phyloP scores from a whole-genome alignment of 1,139 yeast genomes.

The Suhomyces ambrosiae region DNA sequence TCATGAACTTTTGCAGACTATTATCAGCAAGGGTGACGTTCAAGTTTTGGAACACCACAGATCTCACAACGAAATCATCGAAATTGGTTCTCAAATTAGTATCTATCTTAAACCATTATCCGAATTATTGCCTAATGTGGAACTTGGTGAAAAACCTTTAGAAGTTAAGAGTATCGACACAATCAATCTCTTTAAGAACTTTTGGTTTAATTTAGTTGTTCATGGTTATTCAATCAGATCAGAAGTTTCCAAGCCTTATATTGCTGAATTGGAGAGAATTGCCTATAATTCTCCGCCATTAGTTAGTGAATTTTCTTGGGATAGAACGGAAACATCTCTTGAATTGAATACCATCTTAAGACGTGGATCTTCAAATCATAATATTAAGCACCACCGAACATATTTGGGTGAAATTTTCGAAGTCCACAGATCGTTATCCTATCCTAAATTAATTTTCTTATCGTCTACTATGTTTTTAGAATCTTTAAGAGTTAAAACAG shows the following conservation, averaged over 20 bases:
- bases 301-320: constrained; percentile 84
- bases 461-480: constrained; percentile 83
- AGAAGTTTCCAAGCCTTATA: constrained; percentile 50
- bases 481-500: constrained; percentile 72
- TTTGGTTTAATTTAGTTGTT: constrained; percentile 93
- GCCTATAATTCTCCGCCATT: constrained; percentile 91
- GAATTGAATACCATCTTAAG: constrained; percentile 90
- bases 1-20: constrained; percentile 63
- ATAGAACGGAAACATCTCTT: constrained; percentile 86
- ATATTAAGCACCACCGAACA: constrained; percentile 74
- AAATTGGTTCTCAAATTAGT: constrained; percentile 75
- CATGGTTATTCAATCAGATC: constrained; percentile 81
- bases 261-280: constrained; percentile 59
- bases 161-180: constrained; percentile 47
- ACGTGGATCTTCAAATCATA: constrained; percentile 84
- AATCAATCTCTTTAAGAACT: constrained; percentile 70
- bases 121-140: constrained; percentile 62
- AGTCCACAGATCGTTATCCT: constrained; percentile 59
- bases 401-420: constrained; percentile 54
- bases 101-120: constrained; percentile 75
- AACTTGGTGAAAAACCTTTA: constrained; percentile 40
- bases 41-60: constrained; percentile 80
- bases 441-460: constrained; percentile 84
- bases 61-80: constrained; percentile 74
- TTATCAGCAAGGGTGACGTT: constrained; percentile 81